Evolutionary conservation across 208 protist genomes (phyloP), one percentile per base, ranked within the genome.

Genomic region (Trypanosomatidae sp.): DNA sequence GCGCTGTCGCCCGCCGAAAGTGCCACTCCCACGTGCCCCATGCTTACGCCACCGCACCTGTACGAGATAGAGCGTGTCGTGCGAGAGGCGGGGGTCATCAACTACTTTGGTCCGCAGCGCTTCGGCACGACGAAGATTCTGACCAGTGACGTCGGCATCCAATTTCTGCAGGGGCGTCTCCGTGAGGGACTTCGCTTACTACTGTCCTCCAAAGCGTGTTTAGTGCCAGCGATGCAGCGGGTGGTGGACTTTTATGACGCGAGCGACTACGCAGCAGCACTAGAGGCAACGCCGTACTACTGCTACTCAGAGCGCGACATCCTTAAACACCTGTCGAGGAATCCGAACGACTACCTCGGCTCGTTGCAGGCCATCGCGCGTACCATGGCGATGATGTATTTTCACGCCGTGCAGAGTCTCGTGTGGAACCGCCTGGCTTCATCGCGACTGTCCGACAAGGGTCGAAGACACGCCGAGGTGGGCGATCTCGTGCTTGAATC

Each of bases 71-170:
- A 79, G 68, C 43, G 60, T 0, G 47, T 73, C n/a, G 56, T 96
- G 25, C 44, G 66, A n/a, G 58, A 43, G n/a, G 47, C 79, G 15
- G 98, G 98, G 7, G 96, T 95, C 25, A 77, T 98, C 58, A 99
- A 99, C 85, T 99, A 98, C 83, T 99, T 93, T 73, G 98, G 98
- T 1, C 87, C 95, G 8, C 97, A 99, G 79, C 91, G 97, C 36
- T 99, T 98, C 78, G 98, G 98, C 30, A 98, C 95, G 22, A 98
- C 92, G 30, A 70, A 71, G 12, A 79, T 98, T 22, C 86, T 97
- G 59, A 99, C 98, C 43, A 93, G 96, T 75, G 87, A 93, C 69
- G 81, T 99, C 1, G 98, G 97, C 43, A 13, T 94, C 1, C 76
- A 81, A 41, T 73, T 99, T 17, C 73, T 99, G 33, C 76, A 85